Base-by-base conservation (phyloP, 2,329 filamentous ascomycete species). In the Sporothrix inflata region DNA sequence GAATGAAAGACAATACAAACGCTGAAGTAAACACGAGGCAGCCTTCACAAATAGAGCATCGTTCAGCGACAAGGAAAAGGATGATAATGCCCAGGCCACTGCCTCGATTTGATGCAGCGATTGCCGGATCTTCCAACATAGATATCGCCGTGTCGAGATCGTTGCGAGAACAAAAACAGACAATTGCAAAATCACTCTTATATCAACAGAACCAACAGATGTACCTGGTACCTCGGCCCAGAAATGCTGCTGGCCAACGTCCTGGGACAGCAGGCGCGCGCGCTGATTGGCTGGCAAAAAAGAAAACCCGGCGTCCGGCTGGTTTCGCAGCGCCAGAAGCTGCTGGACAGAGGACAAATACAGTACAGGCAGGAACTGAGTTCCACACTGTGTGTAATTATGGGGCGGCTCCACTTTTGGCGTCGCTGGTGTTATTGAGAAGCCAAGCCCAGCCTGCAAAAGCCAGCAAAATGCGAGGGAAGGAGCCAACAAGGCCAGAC, bases 351-450 rank as follows among this genome's bases (percentile, higher is more conserved):
- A 21, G 14, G 42, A 49, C 63, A 34, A 30, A n/a, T 66, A 66
- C 61, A 66, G 61, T 66, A 66, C 61, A 66, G 61, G 61, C 61
- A 66, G 61, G 61, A 47, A 49, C 40, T 49, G 45, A 21, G 60
- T 8, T 19, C 30, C 30, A 27, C 38, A 42, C 60, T 45, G 11
- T 65, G 63, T 49, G 63, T 47, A 66, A 47, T 66, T 71, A 49
- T 38, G 55, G 55, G 55, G 4, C 30, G 63, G 42, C 4, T 38
- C 16, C 74, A 53, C 70, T 69, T 75, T 74, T 72, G 27, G 47
- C 47, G 30, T 65, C 53, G 75, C 74, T 76, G 75, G 75, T 76
- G 75, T 76, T 76, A 76, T 75, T 76, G 74, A 74, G 73, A 72
- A 57, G 49, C 53, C 53, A 55, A 30, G 53, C 53, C 53, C 53